Conservation (phyloP, 1,284 basidiomycete species). For the Boletellus sp. region DNA sequence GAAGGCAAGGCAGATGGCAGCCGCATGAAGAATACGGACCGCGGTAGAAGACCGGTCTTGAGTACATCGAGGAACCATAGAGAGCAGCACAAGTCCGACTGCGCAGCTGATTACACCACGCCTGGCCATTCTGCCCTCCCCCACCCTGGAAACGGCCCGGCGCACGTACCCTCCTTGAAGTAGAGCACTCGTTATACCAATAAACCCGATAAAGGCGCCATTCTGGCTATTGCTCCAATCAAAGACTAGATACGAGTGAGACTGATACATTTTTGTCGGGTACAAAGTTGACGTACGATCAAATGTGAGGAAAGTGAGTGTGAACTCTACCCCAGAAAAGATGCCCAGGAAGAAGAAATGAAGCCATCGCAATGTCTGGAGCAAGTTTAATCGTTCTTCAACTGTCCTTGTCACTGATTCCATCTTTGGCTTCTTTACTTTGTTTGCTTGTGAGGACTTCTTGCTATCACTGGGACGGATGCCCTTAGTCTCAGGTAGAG, state of each 20-base stretch:
- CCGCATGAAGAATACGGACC: constrained; percentile 63
- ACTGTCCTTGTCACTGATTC: constrained; percentile 35
- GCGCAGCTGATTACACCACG: constrained; percentile 73
- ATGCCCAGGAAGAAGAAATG: constrained; percentile 83
- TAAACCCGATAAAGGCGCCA: constrained; percentile 80
- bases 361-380: constrained; percentile 55
- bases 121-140: constrained; percentile 76
- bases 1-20: constrained; percentile 81
- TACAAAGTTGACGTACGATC: constrained; percentile 53
- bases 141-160: constrained; percentile 61
- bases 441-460: constrained; percentile 20
- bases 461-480: constrained; percentile 32
- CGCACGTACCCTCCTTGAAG: constrained; percentile 91
- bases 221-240: constrained; percentile 89
- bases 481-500: constrained; percentile 76
- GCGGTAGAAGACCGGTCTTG: constrained; percentile 43
- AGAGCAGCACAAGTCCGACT: constrained; percentile 63
- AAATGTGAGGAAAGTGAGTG: constrained; percentile 86
- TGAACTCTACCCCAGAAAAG: constrained; percentile 92
- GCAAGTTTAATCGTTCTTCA: constrained; percentile 47
- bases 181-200: constrained; percentile 83
- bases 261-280: too few relatives aligned
- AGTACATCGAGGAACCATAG: constrained; percentile 60
- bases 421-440: constrained; percentile 19
- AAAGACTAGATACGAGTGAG: constrained; percentile 51